Evolutionary conservation across 805 yeast species (phyloP), one percentile per base, ranked within the genome.

Genomic region (Kluyveromyces dobzhanskii): DNA sequence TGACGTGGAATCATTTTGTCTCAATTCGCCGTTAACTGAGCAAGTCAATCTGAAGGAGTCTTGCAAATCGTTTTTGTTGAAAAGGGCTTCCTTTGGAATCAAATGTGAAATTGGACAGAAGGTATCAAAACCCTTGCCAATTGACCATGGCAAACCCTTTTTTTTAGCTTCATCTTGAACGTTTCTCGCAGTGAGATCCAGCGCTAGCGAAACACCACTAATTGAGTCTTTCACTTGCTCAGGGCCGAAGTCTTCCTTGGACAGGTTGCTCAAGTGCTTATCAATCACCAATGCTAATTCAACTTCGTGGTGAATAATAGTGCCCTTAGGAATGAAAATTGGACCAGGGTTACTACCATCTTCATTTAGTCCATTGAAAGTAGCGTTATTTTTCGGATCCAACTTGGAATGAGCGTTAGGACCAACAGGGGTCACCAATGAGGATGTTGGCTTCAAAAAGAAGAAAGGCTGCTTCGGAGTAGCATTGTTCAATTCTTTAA

Each of bases 111-210:
- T 57, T 1, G 99, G 99, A 57, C 85, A 70, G 61, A 92, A 92
- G 0, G 98, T 90, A 56, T 92, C 99, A 59, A 87, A 90, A 0
- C 98, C 98, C 58, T 92, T 92, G 26, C 92, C 95, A 47, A 87
- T 85, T 4, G 90, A 65, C 99, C 99, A 92, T 4, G 99, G 98
- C 38, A 90, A 69, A 1, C 97, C 97, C 61, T 85, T 86, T 64
- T 72, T 73, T 64, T 92, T 92, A 27, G 96, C 96, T 53, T 79
- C 95, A 54, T 83, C 88, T 64, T 92, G 99, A 23, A 92, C 94
- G 54, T 88, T 86, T 59, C 99, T 75, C 0, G 95, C 97, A 6
- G 98, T 92, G 73, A 92, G 70, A 59, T 92, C 99, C 35, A 92
- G 74, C 0, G 97, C 88, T 45, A 92, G 67, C 1, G 94, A 84